A percentile compares a stretch with the other conserved stretches of the same genome.
Conservation (phyloP, 164 flowering plant species). For the Stephania yunnanensis region DNA sequence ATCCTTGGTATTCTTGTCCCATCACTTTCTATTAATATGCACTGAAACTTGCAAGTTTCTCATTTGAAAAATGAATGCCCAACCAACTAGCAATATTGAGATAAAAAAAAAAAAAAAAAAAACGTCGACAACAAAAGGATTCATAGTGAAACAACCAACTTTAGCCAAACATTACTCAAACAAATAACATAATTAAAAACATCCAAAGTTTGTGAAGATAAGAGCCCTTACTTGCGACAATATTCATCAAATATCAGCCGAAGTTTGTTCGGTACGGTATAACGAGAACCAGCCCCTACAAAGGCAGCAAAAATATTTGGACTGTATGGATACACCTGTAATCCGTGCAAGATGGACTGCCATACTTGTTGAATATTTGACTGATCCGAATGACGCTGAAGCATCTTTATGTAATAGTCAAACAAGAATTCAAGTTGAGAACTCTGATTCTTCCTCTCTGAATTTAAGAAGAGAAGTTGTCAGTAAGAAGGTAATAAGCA, state of each 20-base stretch:
- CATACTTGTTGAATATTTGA: conserved; percentile 39
- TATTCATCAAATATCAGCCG: conserved; percentile 66
- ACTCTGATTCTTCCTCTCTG: conserved; percentile 80
- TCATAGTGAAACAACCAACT: no score
- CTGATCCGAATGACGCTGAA: conserved; percentile 41
- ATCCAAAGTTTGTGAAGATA: neutral
- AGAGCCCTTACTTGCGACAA: conserved; percentile 52
- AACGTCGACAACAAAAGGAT: no score
- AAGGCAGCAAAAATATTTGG: conserved; percentile 49
- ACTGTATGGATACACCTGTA: conserved; percentile 74
- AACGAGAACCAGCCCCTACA: conserved; percentile 47
- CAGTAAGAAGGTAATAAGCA: neutral
- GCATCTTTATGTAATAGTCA: conserved; percentile 49
- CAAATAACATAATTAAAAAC: neutral
- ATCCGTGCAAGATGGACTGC: conserved; percentile 54
- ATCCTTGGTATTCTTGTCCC: no score
- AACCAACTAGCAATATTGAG: no score
- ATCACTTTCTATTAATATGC: no score
- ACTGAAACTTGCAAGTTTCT: no score
- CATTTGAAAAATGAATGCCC: no score
- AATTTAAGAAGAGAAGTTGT: conserved; percentile 6
- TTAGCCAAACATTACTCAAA: no score
- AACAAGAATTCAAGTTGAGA: conserved; percentile 67
- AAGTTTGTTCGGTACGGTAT: conserved; percentile 68
- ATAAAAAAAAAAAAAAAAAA: no score